A percentile compares a stretch with the other conserved stretches of the same genome.
Conservation (phyloP, 2,329 filamentous ascomycete species). For the Didymella arachidicola region DNA sequence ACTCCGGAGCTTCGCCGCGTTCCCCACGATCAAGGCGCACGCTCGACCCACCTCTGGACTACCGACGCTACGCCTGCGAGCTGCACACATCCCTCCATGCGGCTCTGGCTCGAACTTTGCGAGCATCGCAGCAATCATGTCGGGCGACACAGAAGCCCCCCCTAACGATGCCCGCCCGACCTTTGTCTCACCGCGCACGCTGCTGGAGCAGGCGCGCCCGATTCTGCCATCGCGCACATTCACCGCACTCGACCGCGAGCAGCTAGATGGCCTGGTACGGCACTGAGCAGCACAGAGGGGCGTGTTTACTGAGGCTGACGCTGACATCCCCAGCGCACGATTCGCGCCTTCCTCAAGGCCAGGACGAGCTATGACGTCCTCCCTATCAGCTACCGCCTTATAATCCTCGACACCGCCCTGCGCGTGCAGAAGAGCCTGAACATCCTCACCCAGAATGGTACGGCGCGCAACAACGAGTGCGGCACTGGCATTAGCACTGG, state of each 20-base stretch:
- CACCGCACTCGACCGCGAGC: constrained; percentile 75
- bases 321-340: constrained; percentile 67
- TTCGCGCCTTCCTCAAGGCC: constrained; percentile 94
- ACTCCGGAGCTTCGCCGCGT: constrained; percentile 12
- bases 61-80: constrained; percentile 24
- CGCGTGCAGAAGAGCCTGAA: constrained; percentile 97
- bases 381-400: constrained; percentile 92
- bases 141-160: constrained; percentile 38
- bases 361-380: constrained; percentile 98
- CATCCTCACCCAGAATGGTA: constrained; percentile 95
- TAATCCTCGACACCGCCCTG: constrained; percentile 92
- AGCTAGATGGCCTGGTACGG: constrained; percentile 78
- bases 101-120: constrained; percentile 39
- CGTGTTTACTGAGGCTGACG: constrained; percentile 22
- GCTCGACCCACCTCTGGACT: constrained; percentile 19
- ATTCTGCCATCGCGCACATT: constrained; percentile 48
- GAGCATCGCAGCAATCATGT: constrained; percentile 49
- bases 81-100: constrained; percentile 44
- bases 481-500: constrained; percentile 5
- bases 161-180: constrained; percentile 30
- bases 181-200: constrained; percentile 38
- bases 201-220: constrained; percentile 44
- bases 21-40: constrained; percentile 19
- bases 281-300: neutral
- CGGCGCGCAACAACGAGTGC: constrained; percentile 19